Evolutionary conservation across 371 early-diverging fungal species (phyloP).

Genomic region (Rhizopus arrhizus): DNA sequence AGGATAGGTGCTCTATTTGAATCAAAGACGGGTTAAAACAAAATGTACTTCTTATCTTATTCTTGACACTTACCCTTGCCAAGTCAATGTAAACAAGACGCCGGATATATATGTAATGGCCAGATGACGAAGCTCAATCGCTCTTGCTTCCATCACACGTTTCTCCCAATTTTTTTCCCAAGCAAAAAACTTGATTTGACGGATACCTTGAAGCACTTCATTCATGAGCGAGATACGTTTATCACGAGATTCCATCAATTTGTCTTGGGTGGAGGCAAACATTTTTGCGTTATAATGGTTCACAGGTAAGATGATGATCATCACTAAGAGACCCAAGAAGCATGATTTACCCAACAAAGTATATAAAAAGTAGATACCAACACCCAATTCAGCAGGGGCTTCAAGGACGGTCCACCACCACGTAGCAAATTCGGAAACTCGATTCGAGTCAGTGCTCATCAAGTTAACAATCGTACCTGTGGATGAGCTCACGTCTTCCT

Average conservation of each 20-base stretch:
- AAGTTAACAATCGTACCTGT: slow-evolving; percentile 83
- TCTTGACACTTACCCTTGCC: slow-evolving; percentile 29
- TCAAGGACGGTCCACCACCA: slow-evolving; percentile 58
- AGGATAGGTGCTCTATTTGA: slow-evolving; percentile 47
- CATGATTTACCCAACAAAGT: slow-evolving; percentile 67
- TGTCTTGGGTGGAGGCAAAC: slow-evolving; percentile 54
- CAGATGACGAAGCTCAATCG: slow-evolving; percentile 54
- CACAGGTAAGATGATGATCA: slow-evolving; percentile 55
- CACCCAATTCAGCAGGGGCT: slow-evolving; percentile 57
- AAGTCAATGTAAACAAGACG: slow-evolving; percentile 34
- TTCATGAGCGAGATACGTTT: slow-evolving; percentile 58
- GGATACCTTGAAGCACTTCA: slow-evolving; percentile 66
- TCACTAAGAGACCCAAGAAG: slow-evolving; percentile 64
- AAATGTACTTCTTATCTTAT: not conserved
- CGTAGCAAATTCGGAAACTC: slow-evolving; percentile 61
- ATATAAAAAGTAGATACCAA: slow-evolving; percentile 68
- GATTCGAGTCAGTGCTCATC: slow-evolving; percentile 81
- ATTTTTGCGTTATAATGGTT: slow-evolving; percentile 58
- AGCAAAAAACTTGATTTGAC: slow-evolving; percentile 75
- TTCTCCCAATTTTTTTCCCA: slow-evolving; percentile 56
- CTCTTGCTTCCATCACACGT: slow-evolving; percentile 50
- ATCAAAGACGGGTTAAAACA: not conserved
- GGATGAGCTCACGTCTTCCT: slow-evolving; percentile 41
- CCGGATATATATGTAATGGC: slow-evolving; percentile 36
- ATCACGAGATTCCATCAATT: slow-evolving; percentile 57